Evolutionary conservation across 2,329 filamentous ascomycete species (phyloP), one percentile per base, ranked within the genome.

Genomic region (Claviceps purpurea): DNA sequence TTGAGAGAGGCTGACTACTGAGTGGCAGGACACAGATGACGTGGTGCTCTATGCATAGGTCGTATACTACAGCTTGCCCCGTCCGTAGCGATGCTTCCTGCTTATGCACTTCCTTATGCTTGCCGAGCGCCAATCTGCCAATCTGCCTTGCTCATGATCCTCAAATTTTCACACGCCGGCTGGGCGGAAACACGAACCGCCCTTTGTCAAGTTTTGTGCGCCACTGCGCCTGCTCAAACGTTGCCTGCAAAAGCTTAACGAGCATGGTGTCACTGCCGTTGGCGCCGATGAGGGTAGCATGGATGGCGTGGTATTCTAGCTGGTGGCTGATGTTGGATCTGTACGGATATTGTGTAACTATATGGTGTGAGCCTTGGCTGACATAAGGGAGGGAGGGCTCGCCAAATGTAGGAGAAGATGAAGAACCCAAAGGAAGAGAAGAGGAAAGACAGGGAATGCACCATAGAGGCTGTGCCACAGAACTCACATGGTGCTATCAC

Each of bases 401-500:
- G 18, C 41, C 7, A 22, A 14, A 8, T 22, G 13, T 13, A 34
- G 6, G 14, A 7, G 43, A 26, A 16, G 22, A 45, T 34, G 10
- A 34, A 34, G 26, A 11, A 34, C 4, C 10, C 30, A 34, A 34
- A n/a, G 6, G 14, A 45, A 45, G 14, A 16, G 2, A 8, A 30
- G 18, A 43, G 7, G 8, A 13, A 34, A 34, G 11, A 42, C n/a
- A 39, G 5, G 10, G 5, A 18, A 18, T 16, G 13, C 8, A 14
- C 24, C 22, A 10, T 30, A 30, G 26, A 10, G 26, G 7, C 26
- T 4, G 43, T 2, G 4, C 5, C 34, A 22, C 3, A 20, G 4
- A 13, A 62, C 68, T 60, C 60, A 69, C 68, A 65, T 37, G 68
- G 67, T 14, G 65, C 58, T 6, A 63, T 55, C 5, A 70, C 55